These are phyloP conservation scores for Parascedosporium putredinis DNA, from an alignment of 2,329 filamentous ascomycete genomes.

Conservation along the genomic window DNA sequence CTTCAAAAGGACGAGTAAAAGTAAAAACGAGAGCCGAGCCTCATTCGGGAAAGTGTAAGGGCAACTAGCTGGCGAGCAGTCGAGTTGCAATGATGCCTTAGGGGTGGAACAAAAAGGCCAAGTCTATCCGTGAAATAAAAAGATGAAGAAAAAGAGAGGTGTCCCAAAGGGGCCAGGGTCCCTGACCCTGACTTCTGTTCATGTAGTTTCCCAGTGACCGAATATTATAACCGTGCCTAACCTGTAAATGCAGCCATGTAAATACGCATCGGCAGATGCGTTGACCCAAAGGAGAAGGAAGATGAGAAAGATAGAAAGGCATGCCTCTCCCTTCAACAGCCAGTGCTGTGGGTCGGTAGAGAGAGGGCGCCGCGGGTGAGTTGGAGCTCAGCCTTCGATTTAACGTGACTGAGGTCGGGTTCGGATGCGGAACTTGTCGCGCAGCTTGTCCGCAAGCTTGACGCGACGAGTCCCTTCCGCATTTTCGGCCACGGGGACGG, in stretches of 20 bases:
- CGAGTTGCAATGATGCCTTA: too few species aligned
- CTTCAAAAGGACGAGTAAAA: background rate
- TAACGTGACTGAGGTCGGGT: slow-evolving; percentile 29
- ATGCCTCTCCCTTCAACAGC: background rate
- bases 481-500: slow-evolving; percentile 17
- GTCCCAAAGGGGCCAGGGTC: background rate
- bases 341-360: background rate
- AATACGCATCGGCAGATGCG: background rate
- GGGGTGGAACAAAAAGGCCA: too few species aligned
- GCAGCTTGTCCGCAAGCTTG: slow-evolving; percentile 36
- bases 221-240: background rate
- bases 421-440: slow-evolving; percentile 42
- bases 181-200: background rate
- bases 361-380: background rate
- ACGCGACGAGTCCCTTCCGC: slow-evolving; percentile 28
- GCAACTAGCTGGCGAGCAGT: too few species aligned
- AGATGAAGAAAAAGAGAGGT: too few species aligned
- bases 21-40: background rate
- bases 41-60: background rate
- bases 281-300: background rate
- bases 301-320: background rate
- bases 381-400: background rate
- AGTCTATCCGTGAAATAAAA: too few species aligned
- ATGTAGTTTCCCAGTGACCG: background rate
- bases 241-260: background rate